These are phyloP conservation scores for Elaeis guineensis DNA, from an alignment of 176 grass and related monocot species.

Conservation along the genomic window DNA sequence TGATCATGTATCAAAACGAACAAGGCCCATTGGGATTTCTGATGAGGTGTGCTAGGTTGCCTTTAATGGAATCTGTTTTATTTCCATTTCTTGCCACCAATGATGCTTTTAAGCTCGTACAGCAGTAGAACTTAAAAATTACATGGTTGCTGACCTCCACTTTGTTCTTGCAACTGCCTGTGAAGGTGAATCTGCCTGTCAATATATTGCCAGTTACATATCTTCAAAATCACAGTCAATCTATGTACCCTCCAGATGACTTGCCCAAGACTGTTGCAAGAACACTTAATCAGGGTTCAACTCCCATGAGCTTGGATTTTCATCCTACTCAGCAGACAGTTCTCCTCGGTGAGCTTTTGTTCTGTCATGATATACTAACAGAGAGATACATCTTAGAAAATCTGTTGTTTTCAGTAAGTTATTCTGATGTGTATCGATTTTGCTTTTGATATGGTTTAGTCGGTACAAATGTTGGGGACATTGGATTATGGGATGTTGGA, in stretches of 20 bases:
- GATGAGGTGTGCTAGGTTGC: constrained; percentile 54
- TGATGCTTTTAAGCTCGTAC: constrained; percentile 5
- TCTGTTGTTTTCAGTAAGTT: too few relatives aligned
- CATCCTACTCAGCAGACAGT: constrained; percentile 88
- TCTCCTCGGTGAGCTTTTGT: constrained; percentile 62
- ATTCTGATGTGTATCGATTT: not conserved
- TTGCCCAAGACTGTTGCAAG: constrained; percentile 79
- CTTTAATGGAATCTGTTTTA: not conserved
- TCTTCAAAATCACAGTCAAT: constrained; percentile 65
- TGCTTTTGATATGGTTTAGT: constrained; percentile 36
- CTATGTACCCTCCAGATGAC: constrained; percentile 58
- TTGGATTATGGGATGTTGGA: constrained; percentile 98
- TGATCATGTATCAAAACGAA: constrained; percentile 77
- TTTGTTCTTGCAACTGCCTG: constrained; percentile 18
- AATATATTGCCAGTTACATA: constrained; percentile 80
- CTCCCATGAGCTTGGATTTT: constrained; percentile 99
- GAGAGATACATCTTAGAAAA: too few relatives aligned
- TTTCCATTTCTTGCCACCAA: constrained; percentile 8
- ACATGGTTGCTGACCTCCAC: not conserved
- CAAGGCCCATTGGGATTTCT: constrained; percentile 81
- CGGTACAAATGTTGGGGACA: constrained; percentile 94
- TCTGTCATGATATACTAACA: too few relatives aligned
- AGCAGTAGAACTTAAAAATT: too few relatives aligned
- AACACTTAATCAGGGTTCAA: constrained; percentile 70
- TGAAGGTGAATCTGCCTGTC: constrained; percentile 78